Conservation (phyloP, 371 early-diverging fungal species). For the Mucor circinelloides region DNA sequence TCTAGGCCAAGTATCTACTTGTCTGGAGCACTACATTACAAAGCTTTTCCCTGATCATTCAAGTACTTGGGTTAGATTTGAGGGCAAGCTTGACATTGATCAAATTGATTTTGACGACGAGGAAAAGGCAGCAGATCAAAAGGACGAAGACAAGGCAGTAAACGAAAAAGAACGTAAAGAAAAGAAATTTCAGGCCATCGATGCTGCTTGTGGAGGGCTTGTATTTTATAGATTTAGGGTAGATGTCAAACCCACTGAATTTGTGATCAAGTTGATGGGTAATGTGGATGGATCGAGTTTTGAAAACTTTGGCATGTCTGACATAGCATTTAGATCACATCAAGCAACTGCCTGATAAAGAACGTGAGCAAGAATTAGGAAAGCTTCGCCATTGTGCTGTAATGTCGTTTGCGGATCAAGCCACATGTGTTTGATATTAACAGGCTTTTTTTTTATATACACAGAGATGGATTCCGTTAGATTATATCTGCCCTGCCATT, state of each 20-base stretch:
- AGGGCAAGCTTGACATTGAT: conserved; percentile 46
- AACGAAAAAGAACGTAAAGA: conserved; percentile 39
- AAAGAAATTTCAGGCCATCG: conserved; percentile 52
- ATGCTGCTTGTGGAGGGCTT: conserved; percentile 56
- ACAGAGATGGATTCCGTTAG: conserved; percentile 52
- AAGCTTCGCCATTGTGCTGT: conserved; percentile 42
- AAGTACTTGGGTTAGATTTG: conserved; percentile 46
- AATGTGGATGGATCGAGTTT: background rate
- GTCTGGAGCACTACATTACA: conserved; percentile 40
- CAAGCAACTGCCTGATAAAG: conserved; percentile 27
- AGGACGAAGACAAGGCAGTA: conserved; percentile 22
- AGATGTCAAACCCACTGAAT: conserved; percentile 50
- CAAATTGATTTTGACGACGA: conserved; percentile 28
- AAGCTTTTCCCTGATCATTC: conserved; percentile 45
- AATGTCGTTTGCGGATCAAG: conserved; percentile 3
- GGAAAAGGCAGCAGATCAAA: conserved; percentile 21
- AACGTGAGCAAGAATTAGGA: conserved; percentile 24
- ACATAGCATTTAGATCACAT: conserved; percentile 25
- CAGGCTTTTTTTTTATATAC: background rate
- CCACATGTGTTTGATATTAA: conserved; percentile 7
- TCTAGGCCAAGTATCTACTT: conserved; percentile 54
- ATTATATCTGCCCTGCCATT: conserved; percentile 53
- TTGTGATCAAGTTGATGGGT: conserved; percentile 48
- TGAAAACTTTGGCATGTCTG: background rate
- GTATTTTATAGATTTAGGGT: conserved; percentile 58